A percentile compares a stretch with the other conserved stretches of the same genome.
These are phyloP conservation scores for Chrysoporthe cubensis DNA, from an alignment of 2,329 filamentous ascomycete species.

Conservation along the genomic window DNA sequence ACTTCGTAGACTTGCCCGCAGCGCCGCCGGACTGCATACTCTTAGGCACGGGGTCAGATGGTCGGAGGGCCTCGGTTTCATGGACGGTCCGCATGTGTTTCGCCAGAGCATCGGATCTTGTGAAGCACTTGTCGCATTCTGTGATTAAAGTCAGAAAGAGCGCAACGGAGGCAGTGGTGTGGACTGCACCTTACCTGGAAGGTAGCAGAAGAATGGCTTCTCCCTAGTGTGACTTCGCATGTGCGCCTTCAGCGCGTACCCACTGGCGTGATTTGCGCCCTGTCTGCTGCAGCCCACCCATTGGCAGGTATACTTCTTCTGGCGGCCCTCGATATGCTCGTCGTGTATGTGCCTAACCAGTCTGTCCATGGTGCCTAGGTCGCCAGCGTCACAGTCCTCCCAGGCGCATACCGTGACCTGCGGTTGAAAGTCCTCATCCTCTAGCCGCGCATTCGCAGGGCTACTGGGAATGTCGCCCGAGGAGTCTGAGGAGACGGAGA, in stretches of 20 bases:
- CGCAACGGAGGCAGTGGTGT: background rate
- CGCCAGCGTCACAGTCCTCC: constrained; percentile 73
- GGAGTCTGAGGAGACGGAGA: constrained; percentile 70
- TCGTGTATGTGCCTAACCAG: constrained; percentile 86
- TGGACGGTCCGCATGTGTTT: constrained; percentile 99
- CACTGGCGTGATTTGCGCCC: constrained; percentile 89
- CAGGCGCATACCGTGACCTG: constrained; percentile 80
- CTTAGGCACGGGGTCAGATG: constrained; percentile 74
- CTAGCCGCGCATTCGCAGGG: constrained; percentile 66
- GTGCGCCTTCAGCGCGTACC: constrained; percentile 93
- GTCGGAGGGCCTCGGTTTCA: constrained; percentile 91
- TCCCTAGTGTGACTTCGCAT: constrained; percentile 98
- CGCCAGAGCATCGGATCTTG: constrained; percentile 89
- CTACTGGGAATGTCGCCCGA: constrained; percentile 82
- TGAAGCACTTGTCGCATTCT: constrained; percentile 98
- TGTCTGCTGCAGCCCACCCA: constrained; percentile 91
- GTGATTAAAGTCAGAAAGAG: constrained; percentile 20
- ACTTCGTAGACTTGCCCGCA: constrained; percentile 53
- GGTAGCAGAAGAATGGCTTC: constrained; percentile 95
- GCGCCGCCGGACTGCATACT: constrained; percentile 57
- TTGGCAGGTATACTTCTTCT: constrained; percentile 98
- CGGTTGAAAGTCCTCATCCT: constrained; percentile 76
- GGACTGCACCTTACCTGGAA: constrained; percentile 70
- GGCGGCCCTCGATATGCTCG: constrained; percentile 88
- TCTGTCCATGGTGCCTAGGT: constrained; percentile 79